Base-by-base conservation (phyloP, 2,329 filamentous ascomycete species). In the Aspergillus piperis region DNA sequence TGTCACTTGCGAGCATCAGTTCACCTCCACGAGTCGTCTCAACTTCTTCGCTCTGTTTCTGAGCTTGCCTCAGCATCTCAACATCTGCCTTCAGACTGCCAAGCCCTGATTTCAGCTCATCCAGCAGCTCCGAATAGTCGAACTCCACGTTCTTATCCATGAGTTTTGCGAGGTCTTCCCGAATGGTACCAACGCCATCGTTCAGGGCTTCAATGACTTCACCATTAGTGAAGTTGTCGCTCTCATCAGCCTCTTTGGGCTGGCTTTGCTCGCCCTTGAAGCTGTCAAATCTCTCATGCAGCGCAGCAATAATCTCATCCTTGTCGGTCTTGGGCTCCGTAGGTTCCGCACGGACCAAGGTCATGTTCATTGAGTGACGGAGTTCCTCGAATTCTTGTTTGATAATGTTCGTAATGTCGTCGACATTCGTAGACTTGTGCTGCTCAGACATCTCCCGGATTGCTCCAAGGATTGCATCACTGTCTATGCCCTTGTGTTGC, bases 111-210 rank as follows among this genome's bases (percentile, higher is more conserved):
- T 90, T 96, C 58, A 98, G 83, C 0, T 91, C 91, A 61, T 96
- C 91, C 1, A 97, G 82, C 55, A 97, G 93, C 75, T 97, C 92
- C 65, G 96, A 91, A 61, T 90, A 94, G 0, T 90, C 93, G 75
- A 94, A 84, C 68, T 96, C 92, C 0, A 86, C 81, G 5, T 92
- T 90, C 77, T 92, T 95, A 71, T 94, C 88, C 21, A 87, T 82
- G 15, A 95, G 83, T 70, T 88, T 88, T 64, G 85, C 81, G 53
- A 96, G 84, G 66, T 97, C 93, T 15, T 85, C 82, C 5, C 91
- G 86, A 36, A 97, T 83, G 47, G 84, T 85, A 62, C 90, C 90
- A 39, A 97, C 83, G 2, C 92, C 91, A 51, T 88, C 85, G 58
- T 86, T 84, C 63, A 89, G 79, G 7, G 83, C 83, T 65, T 88